phyloP scores from a whole-genome alignment of 1,284 basidiomycete genomes.

The Rhodotorula sp. region DNA sequence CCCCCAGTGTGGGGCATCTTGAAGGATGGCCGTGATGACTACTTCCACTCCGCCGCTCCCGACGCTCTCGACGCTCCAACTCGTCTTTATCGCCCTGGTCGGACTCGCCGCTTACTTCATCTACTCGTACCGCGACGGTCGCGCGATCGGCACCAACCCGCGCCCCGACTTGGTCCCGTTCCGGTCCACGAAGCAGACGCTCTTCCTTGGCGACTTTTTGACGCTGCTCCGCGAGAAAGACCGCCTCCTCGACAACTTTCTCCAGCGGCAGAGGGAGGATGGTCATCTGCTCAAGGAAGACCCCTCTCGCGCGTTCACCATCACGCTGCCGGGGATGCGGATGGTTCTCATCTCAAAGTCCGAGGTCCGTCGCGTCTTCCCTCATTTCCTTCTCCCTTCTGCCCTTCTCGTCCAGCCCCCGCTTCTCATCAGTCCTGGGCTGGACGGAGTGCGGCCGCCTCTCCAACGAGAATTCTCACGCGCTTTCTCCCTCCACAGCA shows the following conservation, averaged over 20 bases:
- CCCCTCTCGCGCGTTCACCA: not conserved
- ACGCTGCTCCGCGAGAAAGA: slow-evolving; percentile 4
- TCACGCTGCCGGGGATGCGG: slow-evolving; percentile 15
- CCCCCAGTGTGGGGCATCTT: not conserved
- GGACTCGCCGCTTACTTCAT: not conserved
- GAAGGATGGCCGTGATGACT: not conserved
- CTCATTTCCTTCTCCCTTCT: not conserved
- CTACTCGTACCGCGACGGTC: slow-evolving; percentile 11
- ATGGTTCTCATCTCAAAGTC: slow-evolving; percentile 13
- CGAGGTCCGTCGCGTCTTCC: not conserved
- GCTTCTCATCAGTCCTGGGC: not conserved
- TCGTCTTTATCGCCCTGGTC: not conserved
- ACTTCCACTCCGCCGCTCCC: not conserved
- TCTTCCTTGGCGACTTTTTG: slow-evolving; percentile 15
- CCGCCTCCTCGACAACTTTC: slow-evolving; percentile 16
- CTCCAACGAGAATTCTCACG: not conserved
- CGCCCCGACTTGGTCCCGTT: slow-evolving; percentile 15
- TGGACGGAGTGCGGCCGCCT: slow-evolving; percentile 14
- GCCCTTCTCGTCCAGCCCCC: too few relatives aligned
- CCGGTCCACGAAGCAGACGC: not conserved
- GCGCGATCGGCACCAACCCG: slow-evolving; percentile 13
- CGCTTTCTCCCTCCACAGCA: slow-evolving; percentile 35
- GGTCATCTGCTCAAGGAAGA: not conserved
- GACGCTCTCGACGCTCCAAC: not conserved
- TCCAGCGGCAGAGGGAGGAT: not conserved